These are phyloP conservation scores for Elsinoe perseae DNA, from an alignment of 2,329 filamentous ascomycete genomes.

Conservation along the genomic window DNA sequence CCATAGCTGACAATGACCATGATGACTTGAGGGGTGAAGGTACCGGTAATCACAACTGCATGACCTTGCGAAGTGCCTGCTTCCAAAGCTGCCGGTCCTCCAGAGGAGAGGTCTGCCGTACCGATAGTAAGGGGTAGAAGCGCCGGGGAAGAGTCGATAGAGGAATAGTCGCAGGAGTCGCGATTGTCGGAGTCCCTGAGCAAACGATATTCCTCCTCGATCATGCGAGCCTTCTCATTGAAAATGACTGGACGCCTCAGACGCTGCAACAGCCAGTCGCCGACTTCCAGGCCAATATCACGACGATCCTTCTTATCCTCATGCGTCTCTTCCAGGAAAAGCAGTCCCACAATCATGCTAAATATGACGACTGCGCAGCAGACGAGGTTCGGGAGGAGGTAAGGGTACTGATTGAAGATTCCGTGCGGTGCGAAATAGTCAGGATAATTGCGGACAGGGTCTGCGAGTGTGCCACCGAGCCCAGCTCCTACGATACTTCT, in stretches of 20 bases:
- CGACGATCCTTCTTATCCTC: conserved; percentile 66
- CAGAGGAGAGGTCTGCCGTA: conserved; percentile 28
- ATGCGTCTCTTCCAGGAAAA: conserved; percentile 94
- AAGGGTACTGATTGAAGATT: conserved; percentile 80
- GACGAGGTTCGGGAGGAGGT: conserved; percentile 85
- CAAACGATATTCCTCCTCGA: conserved; percentile 44
- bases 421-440: conserved; percentile 61
- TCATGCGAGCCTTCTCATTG: conserved; percentile 20
- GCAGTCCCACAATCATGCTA: conserved; percentile 67
- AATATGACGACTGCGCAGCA: conserved; percentile 70
- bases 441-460: conserved; percentile 78
- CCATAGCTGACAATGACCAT: conserved; percentile 85
- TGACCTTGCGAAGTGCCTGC: conserved; percentile 24
- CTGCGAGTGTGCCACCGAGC: conserved; percentile 81
- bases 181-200: conserved; percentile 40
- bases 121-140: conserved; percentile 27
- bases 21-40: conserved; percentile 77
- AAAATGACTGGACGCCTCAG: conserved; percentile 11
- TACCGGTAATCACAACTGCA: conserved; percentile 44
- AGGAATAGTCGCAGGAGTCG: conserved; percentile 49
- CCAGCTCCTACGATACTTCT: conserved; percentile 87
- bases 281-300: conserved; percentile 69
- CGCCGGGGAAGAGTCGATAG: conserved; percentile 48
- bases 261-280: conserved; percentile 54
- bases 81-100: conserved; percentile 15